Evolutionary conservation across 805 yeast genomes (phyloP), one percentile per base, ranked within the genome.

Genomic region (Nakazawaea sp.): DNA sequence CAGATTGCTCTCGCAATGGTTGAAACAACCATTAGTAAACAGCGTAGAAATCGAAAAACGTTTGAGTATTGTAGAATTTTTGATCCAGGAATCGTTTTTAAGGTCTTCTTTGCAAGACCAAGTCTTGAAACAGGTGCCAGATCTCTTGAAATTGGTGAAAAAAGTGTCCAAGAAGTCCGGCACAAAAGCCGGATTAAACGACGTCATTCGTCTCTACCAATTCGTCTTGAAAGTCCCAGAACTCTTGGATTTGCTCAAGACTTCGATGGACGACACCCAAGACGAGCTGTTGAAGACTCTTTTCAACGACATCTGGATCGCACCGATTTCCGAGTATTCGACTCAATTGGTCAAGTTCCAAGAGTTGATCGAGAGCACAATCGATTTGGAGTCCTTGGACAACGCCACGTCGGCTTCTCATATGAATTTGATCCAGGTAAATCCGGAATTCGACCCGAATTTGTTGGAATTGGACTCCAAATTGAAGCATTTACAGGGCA

Each of bases 11-110:
- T 79, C 92, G 12, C 96, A 87, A 52, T 92, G 98, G 98, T 68
- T 92, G 43, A 92, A 90, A 52, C 98, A 92, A 58, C 99, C 99
- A 1, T 67, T 92, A 33, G 79, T 95, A 36, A 76, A 77, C 45
- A 52, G 70, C 9, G 51, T 48, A 0, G 75, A 68, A 35, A 88
- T 92, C 27, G 56, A 61, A 27, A 66, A 76, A 30, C 70, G 99
- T 35, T 96, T 85, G 45, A 56, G 63, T 6, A 61, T 92, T 34
- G 95, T 90, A n/a, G 81, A 76, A 19, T 69, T 72, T 41, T 60
- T 92, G 45, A 66, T 84, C n/a, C 72, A 80, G 23, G 84, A 88
- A 47, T 59, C 86, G 5, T 75, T 73, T 44, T 52, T 82, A 37
- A 69, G 96, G 42, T 73, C 78, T 10, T 64, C 69, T 17, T 55